phyloP scores from a whole-genome alignment of 176 grass and related monocot genomes.

The Aechmea fasciata region DNA sequence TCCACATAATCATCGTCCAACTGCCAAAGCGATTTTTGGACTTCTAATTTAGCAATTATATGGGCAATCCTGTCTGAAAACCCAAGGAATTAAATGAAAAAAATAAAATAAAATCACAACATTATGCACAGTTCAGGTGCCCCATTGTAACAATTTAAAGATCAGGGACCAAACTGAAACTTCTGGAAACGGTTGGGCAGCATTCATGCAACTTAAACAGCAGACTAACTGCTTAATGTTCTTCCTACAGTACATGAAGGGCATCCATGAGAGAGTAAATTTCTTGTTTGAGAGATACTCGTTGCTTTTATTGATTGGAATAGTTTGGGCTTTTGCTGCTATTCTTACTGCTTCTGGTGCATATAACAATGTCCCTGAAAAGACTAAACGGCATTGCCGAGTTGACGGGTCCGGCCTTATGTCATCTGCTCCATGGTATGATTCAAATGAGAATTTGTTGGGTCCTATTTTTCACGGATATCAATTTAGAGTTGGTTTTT shows the following conservation, averaged over 20 bases:
- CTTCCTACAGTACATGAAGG: conserved; percentile 43
- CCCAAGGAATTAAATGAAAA: too few species aligned
- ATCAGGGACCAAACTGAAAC: too few species aligned
- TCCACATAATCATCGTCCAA: too few species aligned
- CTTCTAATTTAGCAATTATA: too few species aligned
- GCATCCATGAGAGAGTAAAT: conserved; percentile 20
- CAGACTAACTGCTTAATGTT: conserved; percentile 16
- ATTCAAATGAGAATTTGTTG: neutral
- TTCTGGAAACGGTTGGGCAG: too few species aligned
- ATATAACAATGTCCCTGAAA: conserved; percentile 70
- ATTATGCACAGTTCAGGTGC: too few species aligned
- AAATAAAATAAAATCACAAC: too few species aligned
- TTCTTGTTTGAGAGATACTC: conserved; percentile 78
- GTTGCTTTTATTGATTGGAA: conserved; percentile 65
- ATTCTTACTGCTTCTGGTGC: conserved; percentile 92
- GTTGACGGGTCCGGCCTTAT: conserved; percentile 72
- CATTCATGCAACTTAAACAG: conserved; percentile 5
- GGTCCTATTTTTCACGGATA: neutral
- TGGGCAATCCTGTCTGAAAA: too few species aligned
- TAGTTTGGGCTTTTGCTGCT: conserved; percentile 91
- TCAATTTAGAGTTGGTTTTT: neutral
- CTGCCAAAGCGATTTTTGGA: too few species aligned
- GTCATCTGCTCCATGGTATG: conserved; percentile 88
- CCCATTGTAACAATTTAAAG: too few species aligned
- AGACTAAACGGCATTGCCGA: conserved; percentile 77